Percentiles rank a stretch among this genome's conserved stretches.
phyloP scores from a whole-genome alignment of 108 stramenopile genomes.

The Phaeodactylum tricornutum region DNA sequence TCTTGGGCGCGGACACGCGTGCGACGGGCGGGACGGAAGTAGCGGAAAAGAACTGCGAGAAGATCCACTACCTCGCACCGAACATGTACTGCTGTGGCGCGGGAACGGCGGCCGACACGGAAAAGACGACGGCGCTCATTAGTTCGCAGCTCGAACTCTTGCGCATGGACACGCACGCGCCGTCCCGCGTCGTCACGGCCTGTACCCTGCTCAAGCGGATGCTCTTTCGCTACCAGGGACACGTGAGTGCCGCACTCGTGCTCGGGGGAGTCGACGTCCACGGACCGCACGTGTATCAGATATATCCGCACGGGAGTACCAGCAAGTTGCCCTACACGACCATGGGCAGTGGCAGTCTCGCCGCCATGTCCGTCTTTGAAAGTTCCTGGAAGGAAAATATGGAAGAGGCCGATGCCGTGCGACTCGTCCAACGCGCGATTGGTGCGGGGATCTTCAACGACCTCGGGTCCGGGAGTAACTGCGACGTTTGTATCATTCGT shows the following conservation, averaged over 20 bases:
- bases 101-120: slow-evolving; percentile 98
- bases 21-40: slow-evolving; percentile 92
- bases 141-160: slow-evolving; percentile 88
- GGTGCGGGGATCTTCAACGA: slow-evolving; percentile 97
- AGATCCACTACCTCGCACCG: slow-evolving; percentile 98
- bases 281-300: slow-evolving; percentile 94
- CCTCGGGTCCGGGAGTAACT: slow-evolving; percentile 90
- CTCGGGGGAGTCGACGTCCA: slow-evolving; percentile 91
- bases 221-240: slow-evolving; percentile 95
- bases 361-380: slow-evolving; percentile 98
- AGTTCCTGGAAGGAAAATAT: slow-evolving; percentile 78
- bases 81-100: slow-evolving; percentile 99
- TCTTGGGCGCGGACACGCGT: slow-evolving; percentile 97
- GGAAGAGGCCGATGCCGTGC: slow-evolving; percentile 85
- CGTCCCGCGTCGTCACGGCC: slow-evolving; percentile 90
- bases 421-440: slow-evolving; percentile 89
- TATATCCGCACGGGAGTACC: slow-evolving; percentile 95
- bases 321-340: slow-evolving; percentile 93
- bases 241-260: slow-evolving; percentile 90
- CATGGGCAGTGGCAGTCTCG: slow-evolving; percentile 97
- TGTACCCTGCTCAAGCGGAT: slow-evolving; percentile 91
- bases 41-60: slow-evolving; percentile 98
- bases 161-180: slow-evolving; percentile 77
- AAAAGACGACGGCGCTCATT: slow-evolving; percentile 94
- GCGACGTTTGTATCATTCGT: slow-evolving; percentile 91